A percentile compares a stretch with the other conserved stretches of the same genome.
Conservation (phyloP, 495 filamentous ascomycete genomes). For the Lepraria neglecta region DNA sequence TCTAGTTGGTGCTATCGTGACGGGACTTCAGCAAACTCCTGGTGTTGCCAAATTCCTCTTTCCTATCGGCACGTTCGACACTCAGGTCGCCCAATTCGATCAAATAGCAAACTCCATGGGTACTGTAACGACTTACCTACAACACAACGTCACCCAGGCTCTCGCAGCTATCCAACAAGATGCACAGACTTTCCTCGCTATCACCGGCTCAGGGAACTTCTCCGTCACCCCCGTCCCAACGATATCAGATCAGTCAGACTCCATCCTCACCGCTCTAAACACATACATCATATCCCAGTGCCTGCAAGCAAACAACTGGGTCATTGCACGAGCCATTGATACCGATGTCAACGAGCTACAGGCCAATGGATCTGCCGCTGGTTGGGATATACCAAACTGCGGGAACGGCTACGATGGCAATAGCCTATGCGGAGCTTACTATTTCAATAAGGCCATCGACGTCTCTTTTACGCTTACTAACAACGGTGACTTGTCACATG, state of each 20-base stretch:
- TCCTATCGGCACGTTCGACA: conserved; percentile 4
- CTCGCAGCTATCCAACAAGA: conserved; percentile 13
- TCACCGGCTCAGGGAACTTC: conserved; percentile 4
- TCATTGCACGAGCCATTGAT: conserved; percentile 14
- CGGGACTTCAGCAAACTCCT: background rate
- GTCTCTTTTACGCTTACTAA: conserved; percentile 12
- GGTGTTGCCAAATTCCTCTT: conserved; percentile 14
- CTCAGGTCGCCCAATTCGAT: conserved; percentile 8
- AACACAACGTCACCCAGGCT: conserved; percentile 11
- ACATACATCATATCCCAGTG: conserved; percentile 14
- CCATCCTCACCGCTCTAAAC: conserved; percentile 6
- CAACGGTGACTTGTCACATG: background rate
- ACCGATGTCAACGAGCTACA: conserved; percentile 3
- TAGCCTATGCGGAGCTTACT: conserved; percentile 3
- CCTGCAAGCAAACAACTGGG: conserved; percentile 11
- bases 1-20: background rate
- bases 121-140: conserved; percentile 6
- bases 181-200: conserved; percentile 5
- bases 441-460: conserved; percentile 3
- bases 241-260: conserved; percentile 1
- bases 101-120: conserved; percentile 8
- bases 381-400: conserved; percentile 7
- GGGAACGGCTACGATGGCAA: conserved; percentile 8
- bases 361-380: background rate
- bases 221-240: conserved; percentile 11